Evolutionary conservation across 495 filamentous ascomycete genomes (phyloP).

Genomic region (Umbilicaria muhlenbergii): DNA sequence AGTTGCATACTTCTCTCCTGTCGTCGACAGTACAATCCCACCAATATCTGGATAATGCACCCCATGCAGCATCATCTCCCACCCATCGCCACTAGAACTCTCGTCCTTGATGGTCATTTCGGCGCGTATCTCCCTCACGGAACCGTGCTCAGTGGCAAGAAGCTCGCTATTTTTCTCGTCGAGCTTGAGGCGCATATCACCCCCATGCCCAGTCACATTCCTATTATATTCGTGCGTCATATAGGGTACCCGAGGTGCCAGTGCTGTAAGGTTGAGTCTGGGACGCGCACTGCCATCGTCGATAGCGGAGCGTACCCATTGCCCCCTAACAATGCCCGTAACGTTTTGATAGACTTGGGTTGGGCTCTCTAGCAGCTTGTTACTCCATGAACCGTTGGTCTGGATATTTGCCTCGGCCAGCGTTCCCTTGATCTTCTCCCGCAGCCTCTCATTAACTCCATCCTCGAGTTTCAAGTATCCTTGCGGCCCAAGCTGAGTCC

Average conservation of each 20-base stretch:
- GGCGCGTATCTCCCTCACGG: constrained; percentile 45
- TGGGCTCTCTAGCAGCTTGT: constrained; percentile 26
- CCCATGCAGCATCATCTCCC: constrained; percentile 62
- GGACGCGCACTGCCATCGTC: constrained; percentile 4
- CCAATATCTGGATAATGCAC: constrained; percentile 70
- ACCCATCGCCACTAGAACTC: constrained; percentile 47
- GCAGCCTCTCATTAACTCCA: constrained; percentile 2
- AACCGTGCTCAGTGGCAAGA: constrained; percentile 14
- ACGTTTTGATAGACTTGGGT: constrained; percentile 61
- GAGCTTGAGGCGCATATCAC: constrained; percentile 29
- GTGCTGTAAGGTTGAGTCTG: constrained; percentile 34
- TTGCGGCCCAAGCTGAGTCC: constrained; percentile 25
- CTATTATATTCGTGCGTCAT: constrained; percentile 42
- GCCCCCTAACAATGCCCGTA: constrained; percentile 58
- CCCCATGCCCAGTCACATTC: constrained; percentile 47
- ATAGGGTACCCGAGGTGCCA: constrained; percentile 32
- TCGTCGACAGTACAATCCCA: constrained; percentile 63
- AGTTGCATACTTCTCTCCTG: constrained; percentile 55
- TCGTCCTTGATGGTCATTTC: constrained; percentile 56
- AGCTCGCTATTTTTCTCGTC: constrained; percentile 23
- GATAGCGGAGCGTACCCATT: constrained; percentile 45
- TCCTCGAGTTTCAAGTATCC: constrained; percentile 18
- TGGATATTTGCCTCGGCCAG: constrained; percentile 18
- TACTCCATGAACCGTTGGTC: constrained; percentile 26
- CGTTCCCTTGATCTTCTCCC: not conserved